These are phyloP conservation scores for Globisporangium echinulatum DNA, from an alignment of 352 stramenopile species.

Conservation along the genomic window DNA sequence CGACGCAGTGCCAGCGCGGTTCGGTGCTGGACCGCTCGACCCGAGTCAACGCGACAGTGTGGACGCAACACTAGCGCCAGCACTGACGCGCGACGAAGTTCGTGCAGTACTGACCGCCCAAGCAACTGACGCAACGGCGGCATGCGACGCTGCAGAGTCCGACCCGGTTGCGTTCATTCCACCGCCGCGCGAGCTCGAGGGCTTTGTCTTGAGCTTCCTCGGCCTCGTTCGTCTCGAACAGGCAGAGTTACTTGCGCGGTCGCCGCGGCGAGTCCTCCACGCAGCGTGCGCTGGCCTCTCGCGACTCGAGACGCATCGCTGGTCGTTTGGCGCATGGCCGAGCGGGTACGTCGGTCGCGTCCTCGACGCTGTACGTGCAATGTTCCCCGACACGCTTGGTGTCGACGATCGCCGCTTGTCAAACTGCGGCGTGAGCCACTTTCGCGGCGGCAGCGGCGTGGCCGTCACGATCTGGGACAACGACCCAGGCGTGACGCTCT, in stretches of 20 bases:
- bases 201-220: slow-evolving; percentile 60
- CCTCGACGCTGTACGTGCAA: slow-evolving; percentile 31
- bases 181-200: slow-evolving; percentile 35
- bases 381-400: slow-evolving; percentile 46
- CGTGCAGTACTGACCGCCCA: slow-evolving; percentile 18
- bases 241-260: slow-evolving; percentile 26
- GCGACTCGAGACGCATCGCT: slow-evolving; percentile 55
- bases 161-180: slow-evolving; percentile 16
- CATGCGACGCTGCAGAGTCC: slow-evolving; percentile 10
- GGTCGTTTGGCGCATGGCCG: slow-evolving; percentile 53
- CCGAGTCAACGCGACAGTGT: slow-evolving; percentile 9
- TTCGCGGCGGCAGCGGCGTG: slow-evolving; percentile 31
- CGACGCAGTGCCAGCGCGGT: slow-evolving; percentile 21
- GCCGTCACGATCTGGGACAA: slow-evolving; percentile 77
- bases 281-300: slow-evolving; percentile 43
- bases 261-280: slow-evolving; percentile 33
- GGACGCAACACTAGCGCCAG: neutral
- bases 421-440: slow-evolving; percentile 55
- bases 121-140: slow-evolving; percentile 13
- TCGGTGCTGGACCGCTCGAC: slow-evolving; percentile 28
- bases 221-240: slow-evolving; percentile 56
- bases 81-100: slow-evolving; percentile 25
- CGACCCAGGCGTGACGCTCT: slow-evolving; percentile 62
- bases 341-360: slow-evolving; percentile 36
- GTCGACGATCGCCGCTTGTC: slow-evolving; percentile 40